These are phyloP conservation scores for Polyplosphaeria fusca DNA, from an alignment of 495 filamentous ascomycete genomes.

Conservation along the genomic window DNA sequence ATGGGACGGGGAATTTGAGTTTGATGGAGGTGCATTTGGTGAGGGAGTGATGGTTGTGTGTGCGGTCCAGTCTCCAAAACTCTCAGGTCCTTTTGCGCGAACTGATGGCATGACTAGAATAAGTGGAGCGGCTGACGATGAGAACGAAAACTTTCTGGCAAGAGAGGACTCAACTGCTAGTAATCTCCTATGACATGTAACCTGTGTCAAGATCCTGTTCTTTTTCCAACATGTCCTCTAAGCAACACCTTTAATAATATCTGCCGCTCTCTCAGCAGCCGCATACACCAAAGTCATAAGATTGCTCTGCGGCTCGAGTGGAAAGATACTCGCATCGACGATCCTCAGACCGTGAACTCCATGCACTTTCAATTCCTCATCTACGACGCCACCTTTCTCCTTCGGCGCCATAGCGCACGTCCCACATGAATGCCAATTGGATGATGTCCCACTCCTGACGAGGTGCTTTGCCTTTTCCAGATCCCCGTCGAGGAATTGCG, in stretches of 20 bases:
- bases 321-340: constrained; percentile 31
- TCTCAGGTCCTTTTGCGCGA: too few relatives aligned
- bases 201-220: too few relatives aligned
- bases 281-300: constrained; percentile 19
- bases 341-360: constrained; percentile 29
- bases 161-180: too few relatives aligned
- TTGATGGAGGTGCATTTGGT: too few relatives aligned
- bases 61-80: too few relatives aligned
- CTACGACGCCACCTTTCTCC: constrained; percentile 28
- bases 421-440: constrained; percentile 29
- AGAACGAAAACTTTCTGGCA: too few relatives aligned
- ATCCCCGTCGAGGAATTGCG: background rate
- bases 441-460: background rate
- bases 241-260: constrained; percentile 14
- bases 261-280: constrained; percentile 26
- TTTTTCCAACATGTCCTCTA: too few relatives aligned
- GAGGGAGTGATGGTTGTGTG: too few relatives aligned
- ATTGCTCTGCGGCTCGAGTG: constrained; percentile 20
- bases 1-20: too few relatives aligned
- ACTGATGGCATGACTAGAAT: too few relatives aligned
- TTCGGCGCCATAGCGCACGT: constrained; percentile 32
- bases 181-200: too few relatives aligned
- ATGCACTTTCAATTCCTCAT: constrained; percentile 23
- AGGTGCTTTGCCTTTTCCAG: constrained; percentile 21
- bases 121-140: too few relatives aligned